Evolutionary conservation across 2,329 filamentous ascomycete species (phyloP).

Genomic region (Scedosporium minutisporum): DNA sequence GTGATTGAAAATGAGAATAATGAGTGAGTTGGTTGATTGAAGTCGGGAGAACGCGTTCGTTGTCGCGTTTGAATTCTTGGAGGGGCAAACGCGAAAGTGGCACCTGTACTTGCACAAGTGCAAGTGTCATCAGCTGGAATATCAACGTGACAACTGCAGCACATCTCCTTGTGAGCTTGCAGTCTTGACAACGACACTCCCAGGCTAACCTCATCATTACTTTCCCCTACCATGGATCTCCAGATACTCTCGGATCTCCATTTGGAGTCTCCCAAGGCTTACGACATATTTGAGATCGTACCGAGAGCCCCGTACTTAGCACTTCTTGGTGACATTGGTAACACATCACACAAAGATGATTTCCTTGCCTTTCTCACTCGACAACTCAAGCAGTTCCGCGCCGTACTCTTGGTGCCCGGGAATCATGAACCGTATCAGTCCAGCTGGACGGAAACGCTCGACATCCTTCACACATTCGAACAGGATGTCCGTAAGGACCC

Average conservation of each 20-base stretch:
- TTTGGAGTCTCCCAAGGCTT: constrained; percentile 39
- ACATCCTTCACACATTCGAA: constrained; percentile 22
- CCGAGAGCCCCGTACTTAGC: constrained; percentile 40
- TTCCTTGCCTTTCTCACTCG: constrained; percentile 34
- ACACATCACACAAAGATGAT: constrained; percentile 28
- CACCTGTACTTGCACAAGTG: too few species aligned
- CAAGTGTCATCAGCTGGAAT: too few species aligned
- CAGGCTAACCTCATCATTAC: too few species aligned
- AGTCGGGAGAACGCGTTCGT: too few species aligned
- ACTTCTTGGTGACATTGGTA: constrained; percentile 48
- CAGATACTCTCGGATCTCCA: constrained; percentile 51
- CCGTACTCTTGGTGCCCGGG: constrained; percentile 42
- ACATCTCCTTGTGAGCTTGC: too few species aligned
- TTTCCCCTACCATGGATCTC: constrained; percentile 14
- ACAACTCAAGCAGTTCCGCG: constrained; percentile 37
- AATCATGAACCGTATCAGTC: constrained; percentile 47
- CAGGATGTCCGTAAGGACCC: constrained; percentile 13
- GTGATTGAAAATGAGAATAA: too few species aligned
- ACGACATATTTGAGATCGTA: constrained; percentile 38
- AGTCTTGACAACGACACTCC: too few species aligned
- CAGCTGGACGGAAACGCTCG: constrained; percentile 22
- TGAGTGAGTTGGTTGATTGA: too few species aligned
- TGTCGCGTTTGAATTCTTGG: too few species aligned
- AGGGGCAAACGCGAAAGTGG: too few species aligned
- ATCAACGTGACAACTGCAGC: too few species aligned